Percentiles rank a stretch among this genome's conserved stretches.
phyloP scores from a whole-genome alignment of 164 flowering plant species.

The Berberis vulgaris region DNA sequence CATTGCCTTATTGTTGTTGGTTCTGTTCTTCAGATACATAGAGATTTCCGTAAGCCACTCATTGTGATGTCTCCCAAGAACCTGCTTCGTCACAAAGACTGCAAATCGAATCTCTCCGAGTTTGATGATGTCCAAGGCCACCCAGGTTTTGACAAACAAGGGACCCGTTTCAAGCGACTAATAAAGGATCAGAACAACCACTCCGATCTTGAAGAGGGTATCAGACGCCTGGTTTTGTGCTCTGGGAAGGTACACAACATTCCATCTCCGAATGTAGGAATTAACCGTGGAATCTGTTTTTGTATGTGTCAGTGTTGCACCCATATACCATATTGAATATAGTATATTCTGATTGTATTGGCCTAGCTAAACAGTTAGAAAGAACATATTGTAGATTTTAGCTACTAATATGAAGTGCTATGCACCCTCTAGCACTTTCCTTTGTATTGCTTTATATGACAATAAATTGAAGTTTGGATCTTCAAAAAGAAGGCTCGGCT shows the following conservation, averaged over 20 bases:
- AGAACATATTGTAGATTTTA: no score
- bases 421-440: no score
- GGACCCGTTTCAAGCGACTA: constrained; percentile 68
- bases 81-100: constrained; percentile 59
- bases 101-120: constrained; percentile 21
- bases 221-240: constrained; percentile 80
- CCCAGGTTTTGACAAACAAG: constrained; percentile 94
- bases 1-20: not conserved
- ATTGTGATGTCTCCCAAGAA: not conserved
- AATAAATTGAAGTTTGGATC: no score
- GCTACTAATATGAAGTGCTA: no score
- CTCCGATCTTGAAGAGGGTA: constrained; percentile 81
- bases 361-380: no score
- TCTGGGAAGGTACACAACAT: constrained; percentile 63
- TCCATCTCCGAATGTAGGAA: no score
- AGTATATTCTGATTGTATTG: no score
- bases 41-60: not conserved
- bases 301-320: no score
- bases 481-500: no score
- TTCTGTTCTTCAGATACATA: not conserved
- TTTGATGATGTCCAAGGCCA: constrained; percentile 88
- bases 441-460: no score
- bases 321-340: no score
- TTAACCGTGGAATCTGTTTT: no score
- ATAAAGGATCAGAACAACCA: constrained; percentile 59